Evolutionary conservation across 805 yeast genomes (phyloP), one percentile per base, ranked within the genome.

Genomic region (Ogataea parapolymorpha): DNA sequence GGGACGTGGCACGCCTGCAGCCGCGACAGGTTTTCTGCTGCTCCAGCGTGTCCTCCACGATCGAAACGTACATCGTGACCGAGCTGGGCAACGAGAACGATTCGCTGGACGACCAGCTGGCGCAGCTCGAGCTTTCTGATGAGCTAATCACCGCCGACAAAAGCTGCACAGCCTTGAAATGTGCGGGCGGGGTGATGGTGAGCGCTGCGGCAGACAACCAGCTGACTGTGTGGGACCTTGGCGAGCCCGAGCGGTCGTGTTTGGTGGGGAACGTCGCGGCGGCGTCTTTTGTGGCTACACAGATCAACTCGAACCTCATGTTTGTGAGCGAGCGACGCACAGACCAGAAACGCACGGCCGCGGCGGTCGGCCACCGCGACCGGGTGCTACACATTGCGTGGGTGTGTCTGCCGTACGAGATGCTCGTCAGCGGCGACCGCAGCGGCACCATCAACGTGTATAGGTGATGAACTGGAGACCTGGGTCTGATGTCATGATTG

Each of bases 1-100:
- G 95, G 93, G 91, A 86, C 54, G 69, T 85, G 10, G 79, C 86
- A 7, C 70, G 72, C 17, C 66, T 77, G 14, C 77, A 74, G 34
- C 84, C 95, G 37, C 39, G 67, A 17, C 53, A 50, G 38, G 55
- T 58, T 3, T 39, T 53, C 6, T 50, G 59, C 29, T 51, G 62
- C 1, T 51, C 59, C 1, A 41, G 49, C 9, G 60, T 50, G 8
- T 45, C 48, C 6, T 48, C 59, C 3, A 49, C 59, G 2, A 38
- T 59, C 20, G 62, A 55, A 32, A 37, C 48, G 5, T 62, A 60
- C 37, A 40, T 47, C 24, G 55, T 56, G 11, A 39, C 44, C 14
- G 64, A 58, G 17, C 34, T 56, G 9, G 45, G 41, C 26, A 49
- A 45, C 32, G 56, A 51, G 5, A 14, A 48, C n/a, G 60, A 50